Evolutionary conservation across 208 protist species (phyloP).

Genomic region (Crithidia expoeki): DNA sequence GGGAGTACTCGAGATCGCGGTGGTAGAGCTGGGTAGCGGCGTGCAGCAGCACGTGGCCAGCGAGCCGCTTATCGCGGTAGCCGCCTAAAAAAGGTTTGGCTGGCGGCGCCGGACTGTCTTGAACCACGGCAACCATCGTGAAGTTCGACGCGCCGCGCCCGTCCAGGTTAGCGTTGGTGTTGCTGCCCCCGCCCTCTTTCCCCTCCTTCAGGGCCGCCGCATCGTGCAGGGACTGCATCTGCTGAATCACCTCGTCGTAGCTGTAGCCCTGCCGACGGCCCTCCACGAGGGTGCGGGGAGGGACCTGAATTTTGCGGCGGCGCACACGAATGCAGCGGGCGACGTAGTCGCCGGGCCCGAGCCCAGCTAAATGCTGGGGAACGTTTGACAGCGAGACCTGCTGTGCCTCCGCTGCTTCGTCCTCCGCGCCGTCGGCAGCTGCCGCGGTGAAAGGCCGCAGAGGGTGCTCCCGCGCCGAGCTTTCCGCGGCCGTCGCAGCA

Average conservation of each 20-base stretch:
- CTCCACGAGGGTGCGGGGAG: constrained; percentile 59
- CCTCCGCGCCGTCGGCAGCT: neutral
- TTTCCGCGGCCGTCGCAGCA: too few species aligned
- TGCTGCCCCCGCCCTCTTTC: neutral
- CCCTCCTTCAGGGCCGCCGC: constrained; percentile 8
- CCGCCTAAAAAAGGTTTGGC: constrained; percentile 93
- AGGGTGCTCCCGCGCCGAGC: neutral
- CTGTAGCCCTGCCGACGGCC: constrained; percentile 56
- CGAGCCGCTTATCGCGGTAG: constrained; percentile 82
- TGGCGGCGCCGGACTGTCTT: constrained; percentile 21
- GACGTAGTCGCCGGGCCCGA: constrained; percentile 51
- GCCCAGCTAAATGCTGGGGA: constrained; percentile 54
- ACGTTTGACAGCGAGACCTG: constrained; percentile 28
- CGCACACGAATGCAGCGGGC: constrained; percentile 58
- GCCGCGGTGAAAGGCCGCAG: neutral
- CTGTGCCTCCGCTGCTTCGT: constrained; percentile 22
- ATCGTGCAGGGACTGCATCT: constrained; percentile 33
- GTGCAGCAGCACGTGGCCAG: constrained; percentile 83
- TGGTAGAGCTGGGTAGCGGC: constrained; percentile 91
- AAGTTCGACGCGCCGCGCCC: constrained; percentile 10
- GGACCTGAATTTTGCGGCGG: constrained; percentile 43
- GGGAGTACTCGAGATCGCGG: constrained; percentile 65
- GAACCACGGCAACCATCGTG: constrained; percentile 40
- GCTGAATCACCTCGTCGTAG: constrained; percentile 69
- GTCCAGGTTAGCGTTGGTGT: neutral